Evolutionary conservation across 306 rosid genomes (phyloP).

Genomic region (Citrullus colocynthis): DNA sequence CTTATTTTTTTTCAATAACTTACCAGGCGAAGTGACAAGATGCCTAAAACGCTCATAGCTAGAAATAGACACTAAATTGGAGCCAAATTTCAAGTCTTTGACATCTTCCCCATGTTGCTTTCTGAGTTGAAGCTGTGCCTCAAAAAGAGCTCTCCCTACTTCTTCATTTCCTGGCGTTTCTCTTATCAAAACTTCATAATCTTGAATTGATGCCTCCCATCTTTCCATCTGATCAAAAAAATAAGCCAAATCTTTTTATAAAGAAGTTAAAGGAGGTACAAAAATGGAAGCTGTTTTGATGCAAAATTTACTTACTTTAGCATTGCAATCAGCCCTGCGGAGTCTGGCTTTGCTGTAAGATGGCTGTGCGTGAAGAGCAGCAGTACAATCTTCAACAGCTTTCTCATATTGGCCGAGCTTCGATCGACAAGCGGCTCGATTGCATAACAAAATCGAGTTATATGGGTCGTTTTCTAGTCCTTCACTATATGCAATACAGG

Average conservation of each 20-base stretch:
- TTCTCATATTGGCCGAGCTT: slow-evolving; percentile 80
- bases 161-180: slow-evolving; percentile 87
- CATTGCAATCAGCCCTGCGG: slow-evolving; percentile 76
- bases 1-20: neutral
- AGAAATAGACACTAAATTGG: slow-evolving; percentile 56
- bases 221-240: slow-evolving; percentile 50
- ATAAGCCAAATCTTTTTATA: neutral
- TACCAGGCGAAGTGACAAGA: slow-evolving; percentile 77
- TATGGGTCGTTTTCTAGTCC: slow-evolving; percentile 65
- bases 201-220: slow-evolving; percentile 84
- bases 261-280: neutral
- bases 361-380: slow-evolving; percentile 64
- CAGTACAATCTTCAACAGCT: slow-evolving; percentile 84
- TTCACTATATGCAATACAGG: slow-evolving; percentile 52
- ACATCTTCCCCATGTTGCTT: slow-evolving; percentile 56
- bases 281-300: neutral
- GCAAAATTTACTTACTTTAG: slow-evolving; percentile 36
- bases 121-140: slow-evolving; percentile 62
- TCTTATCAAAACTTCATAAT: slow-evolving; percentile 66
- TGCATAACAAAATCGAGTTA: slow-evolving; percentile 74
- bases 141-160: slow-evolving; percentile 76
- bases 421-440: slow-evolving; percentile 91
- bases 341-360: slow-evolving; percentile 84
- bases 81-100: slow-evolving; percentile 61
- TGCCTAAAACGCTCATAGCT: slow-evolving; percentile 78